Conservation (phyloP, 169 alveolate genomes). For the Fabrea salina region DNA sequence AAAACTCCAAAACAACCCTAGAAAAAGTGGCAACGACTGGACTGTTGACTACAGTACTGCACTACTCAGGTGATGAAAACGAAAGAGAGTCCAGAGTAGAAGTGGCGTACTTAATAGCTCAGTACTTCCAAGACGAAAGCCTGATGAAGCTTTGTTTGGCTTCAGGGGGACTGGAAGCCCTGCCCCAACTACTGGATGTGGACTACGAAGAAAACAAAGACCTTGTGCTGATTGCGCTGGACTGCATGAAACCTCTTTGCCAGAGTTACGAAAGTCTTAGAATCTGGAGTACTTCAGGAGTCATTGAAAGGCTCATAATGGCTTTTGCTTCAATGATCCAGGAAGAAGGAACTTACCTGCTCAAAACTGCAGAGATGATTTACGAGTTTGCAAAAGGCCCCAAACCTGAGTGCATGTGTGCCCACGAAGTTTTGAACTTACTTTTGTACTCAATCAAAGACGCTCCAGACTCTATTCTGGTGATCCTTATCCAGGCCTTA, state of each 20-base stretch:
- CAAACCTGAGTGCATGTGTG: not conserved
- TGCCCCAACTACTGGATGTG: not conserved
- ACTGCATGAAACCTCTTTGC: conserved; percentile 25
- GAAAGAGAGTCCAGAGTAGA: not conserved
- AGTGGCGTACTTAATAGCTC: not conserved
- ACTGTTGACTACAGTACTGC: not conserved
- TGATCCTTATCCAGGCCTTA: not conserved
- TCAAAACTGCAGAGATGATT: conserved; percentile 1
- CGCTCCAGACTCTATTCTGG: not conserved
- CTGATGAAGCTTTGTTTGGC: not conserved
- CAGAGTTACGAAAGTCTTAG: not conserved
- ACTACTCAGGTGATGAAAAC: not conserved
- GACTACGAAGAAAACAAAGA: conserved; percentile 27
- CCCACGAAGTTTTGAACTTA: not conserved
- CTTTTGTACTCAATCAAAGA: not conserved
- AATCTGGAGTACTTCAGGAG: not conserved
- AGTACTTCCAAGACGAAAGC: not conserved
- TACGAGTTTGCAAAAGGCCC: conserved; percentile 14
- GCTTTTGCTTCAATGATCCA: not conserved
- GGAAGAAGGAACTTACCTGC: not conserved
- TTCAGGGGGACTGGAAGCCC: conserved; percentile 25
- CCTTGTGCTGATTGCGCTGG: not conserved
- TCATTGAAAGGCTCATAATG: conserved; percentile 5
- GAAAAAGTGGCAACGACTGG: conserved; percentile 1
- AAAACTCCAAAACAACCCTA: not conserved